Evolutionary conservation across 352 stramenopile species (phyloP), one percentile per base, ranked within the genome.

Genomic region (Globisporangium nagaii): DNA sequence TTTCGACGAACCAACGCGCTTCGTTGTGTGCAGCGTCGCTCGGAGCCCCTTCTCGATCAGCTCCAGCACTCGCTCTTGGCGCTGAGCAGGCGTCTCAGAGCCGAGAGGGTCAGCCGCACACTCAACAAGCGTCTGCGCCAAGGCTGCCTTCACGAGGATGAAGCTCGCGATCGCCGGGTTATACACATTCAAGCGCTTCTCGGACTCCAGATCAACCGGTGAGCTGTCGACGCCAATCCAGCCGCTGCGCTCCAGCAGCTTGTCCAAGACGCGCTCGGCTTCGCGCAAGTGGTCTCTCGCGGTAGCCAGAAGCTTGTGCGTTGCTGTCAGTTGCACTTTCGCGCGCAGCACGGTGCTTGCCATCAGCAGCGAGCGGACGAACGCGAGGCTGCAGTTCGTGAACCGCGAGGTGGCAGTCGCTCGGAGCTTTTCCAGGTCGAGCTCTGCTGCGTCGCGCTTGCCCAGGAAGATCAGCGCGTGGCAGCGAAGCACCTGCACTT

Each of bases 151-250:
- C 17, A 84, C 53, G 28, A 71, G 42, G n/a, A 89, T 56, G 43
- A 87, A 90, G 0, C 50, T 58, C 12, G 59, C 59, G n/a, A 89
- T 51, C 2, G 55, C 62, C 17, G 82, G 65, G 17, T 73, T 69
- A 58, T 88, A 89, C 10, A 90, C 17, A 35, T 68, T 84, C 35
- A 87, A 39, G 4, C 73, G 65, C 56, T 71, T 76, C 11, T 51
- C 40, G 2, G 19, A 6, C n/a, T 42, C 35, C 13, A 49, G 35
- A 15, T 65, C n/a, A 2, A 63, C 32, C 24, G 48, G 39, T n/a
- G n/a, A n/a, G 12, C 24, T 42, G 1, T 27, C 27, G 32, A 73
- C 55, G 3, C 81, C 77, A 30, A 85, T 73, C 81, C 81, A 92
- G 12, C 81, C 81, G 51, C 84, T 68, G 11, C 70, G 66, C 28